phyloP scores from a whole-genome alignment of 768 basidiomycete species.

The Kwoniella bestiolae region DNA sequence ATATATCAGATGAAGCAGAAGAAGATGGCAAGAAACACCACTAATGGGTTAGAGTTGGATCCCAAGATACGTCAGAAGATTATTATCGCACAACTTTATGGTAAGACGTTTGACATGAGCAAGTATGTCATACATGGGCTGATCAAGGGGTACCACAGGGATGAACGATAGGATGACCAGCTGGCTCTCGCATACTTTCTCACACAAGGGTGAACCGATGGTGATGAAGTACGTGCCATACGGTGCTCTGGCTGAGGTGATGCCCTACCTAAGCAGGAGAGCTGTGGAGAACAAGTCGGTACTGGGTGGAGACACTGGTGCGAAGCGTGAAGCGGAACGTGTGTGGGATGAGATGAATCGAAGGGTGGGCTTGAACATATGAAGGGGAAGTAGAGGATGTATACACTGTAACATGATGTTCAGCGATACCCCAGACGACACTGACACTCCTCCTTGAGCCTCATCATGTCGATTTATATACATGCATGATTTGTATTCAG shows the following conservation, averaged over 20 bases:
- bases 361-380: not conserved
- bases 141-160: not conserved
- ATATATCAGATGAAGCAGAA: not conserved
- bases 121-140: too few relatives aligned
- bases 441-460: too few relatives aligned
- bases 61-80: not conserved
- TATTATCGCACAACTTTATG: not conserved
- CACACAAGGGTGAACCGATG: not conserved
- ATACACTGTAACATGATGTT: too few relatives aligned
- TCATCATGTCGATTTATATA: too few relatives aligned
- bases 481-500: too few relatives aligned
- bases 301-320: not conserved
- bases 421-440: too few relatives aligned
- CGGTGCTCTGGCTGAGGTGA: not conserved
- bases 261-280: slow-evolving; percentile 1
- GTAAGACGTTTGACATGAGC: too few relatives aligned
- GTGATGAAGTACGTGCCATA: not conserved
- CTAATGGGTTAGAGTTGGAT: not conserved
- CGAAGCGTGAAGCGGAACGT: not conserved
- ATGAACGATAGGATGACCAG: not conserved
- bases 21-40: not conserved
- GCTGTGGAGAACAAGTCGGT: slow-evolving; percentile 5
- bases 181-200: not conserved
- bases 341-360: not conserved
- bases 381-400: not conserved